These are phyloP conservation scores for Boletus eberwhitei DNA, from an alignment of 768 basidiomycete species.

Conservation along the genomic window DNA sequence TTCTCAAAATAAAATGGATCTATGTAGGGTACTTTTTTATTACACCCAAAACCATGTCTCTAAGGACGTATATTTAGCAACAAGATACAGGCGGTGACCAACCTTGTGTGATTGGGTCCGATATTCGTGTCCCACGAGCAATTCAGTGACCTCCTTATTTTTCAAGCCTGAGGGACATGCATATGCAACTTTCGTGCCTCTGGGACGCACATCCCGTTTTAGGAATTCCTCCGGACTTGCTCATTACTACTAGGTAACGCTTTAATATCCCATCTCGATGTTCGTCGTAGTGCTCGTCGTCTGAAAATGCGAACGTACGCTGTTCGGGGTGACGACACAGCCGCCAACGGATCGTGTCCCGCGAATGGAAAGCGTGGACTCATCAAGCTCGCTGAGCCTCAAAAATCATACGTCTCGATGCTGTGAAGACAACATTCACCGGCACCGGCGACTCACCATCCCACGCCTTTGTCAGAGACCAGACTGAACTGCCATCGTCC, in stretches of 20 bases:
- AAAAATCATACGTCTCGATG: not conserved
- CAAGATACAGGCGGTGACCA: not conserved
- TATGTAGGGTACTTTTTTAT: not conserved
- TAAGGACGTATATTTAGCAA: not conserved
- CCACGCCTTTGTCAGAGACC: not conserved
- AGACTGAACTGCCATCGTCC: not conserved
- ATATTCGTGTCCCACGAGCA: not conserved
- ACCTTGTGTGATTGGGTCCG: not conserved
- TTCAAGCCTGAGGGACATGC: not conserved
- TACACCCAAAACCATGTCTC: not conserved
- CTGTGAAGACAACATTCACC: not conserved
- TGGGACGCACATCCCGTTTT: too few species aligned
- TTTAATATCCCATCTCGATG: too few species aligned
- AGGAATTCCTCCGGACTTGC: too few species aligned
- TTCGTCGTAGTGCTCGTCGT: too few species aligned
- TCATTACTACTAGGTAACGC: too few species aligned
- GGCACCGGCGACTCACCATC: not conserved
- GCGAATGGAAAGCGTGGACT: not conserved
- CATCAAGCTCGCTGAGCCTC: not conserved
- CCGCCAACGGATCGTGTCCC: not conserved
- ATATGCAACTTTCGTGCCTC: too few species aligned
- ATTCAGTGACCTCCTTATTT: not conserved
- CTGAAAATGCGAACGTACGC: not conserved
- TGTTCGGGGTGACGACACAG: not conserved
- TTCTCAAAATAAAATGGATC: not conserved